phyloP scores from a whole-genome alignment of 176 grass and related monocot species.

The Cymbopogon citratus region DNA sequence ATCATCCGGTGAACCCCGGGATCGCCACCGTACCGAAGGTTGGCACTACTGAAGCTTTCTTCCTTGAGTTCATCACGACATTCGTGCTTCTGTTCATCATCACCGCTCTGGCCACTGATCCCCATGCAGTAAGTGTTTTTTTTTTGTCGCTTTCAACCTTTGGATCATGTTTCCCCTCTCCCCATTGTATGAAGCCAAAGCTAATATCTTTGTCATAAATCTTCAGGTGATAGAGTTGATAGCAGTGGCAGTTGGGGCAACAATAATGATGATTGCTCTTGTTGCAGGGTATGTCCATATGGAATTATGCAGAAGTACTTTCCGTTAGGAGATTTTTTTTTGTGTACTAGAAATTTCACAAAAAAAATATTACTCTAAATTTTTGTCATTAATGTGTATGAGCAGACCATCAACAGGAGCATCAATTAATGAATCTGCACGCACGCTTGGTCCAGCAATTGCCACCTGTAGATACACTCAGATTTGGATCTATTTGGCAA shows the following conservation, averaged over 20 bases:
- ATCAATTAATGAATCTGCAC: constrained; percentile 47
- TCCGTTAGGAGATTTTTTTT: neutral
- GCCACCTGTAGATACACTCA: constrained; percentile 26
- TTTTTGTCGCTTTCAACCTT: neutral
- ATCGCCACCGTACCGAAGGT: constrained; percentile 50
- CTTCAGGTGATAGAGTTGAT: constrained; percentile 45
- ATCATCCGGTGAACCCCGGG: constrained; percentile 31
- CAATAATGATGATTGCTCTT: constrained; percentile 47
- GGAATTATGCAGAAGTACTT: neutral
- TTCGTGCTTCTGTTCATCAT: constrained; percentile 68
- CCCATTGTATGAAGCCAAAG: neutral
- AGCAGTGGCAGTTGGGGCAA: constrained; percentile 44
- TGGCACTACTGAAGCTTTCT: constrained; percentile 44
- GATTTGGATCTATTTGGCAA: constrained; percentile 43
- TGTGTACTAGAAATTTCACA: neutral
- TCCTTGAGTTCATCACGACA: constrained; percentile 66
- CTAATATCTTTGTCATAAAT: neutral
- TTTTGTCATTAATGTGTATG: neutral
- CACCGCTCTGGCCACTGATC: constrained; percentile 45
- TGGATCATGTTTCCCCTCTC: neutral
- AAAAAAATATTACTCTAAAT: neutral
- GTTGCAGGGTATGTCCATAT: constrained; percentile 33
- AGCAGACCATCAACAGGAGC: constrained; percentile 41
- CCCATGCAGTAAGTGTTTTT: constrained; percentile 50
- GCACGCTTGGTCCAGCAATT: constrained; percentile 37